Evolutionary conservation across 2,329 filamentous ascomycete species (phyloP), one percentile per base, ranked within the genome.

Genomic region (Akanthomyces muscarius): DNA sequence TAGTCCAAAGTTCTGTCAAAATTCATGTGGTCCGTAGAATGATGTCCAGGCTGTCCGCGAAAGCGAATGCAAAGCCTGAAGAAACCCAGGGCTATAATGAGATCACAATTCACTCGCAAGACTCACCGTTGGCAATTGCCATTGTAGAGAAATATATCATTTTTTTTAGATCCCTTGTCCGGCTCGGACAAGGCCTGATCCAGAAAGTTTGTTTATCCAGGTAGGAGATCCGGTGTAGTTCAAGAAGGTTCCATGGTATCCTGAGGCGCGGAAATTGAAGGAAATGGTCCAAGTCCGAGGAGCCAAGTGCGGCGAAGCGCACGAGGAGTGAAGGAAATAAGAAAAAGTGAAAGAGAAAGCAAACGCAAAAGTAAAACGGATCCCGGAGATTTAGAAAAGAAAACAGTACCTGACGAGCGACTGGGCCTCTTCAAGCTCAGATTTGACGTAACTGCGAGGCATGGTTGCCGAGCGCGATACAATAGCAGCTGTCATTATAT

Each of bases 391-490:
- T 68, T 73, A 74, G 70, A 78, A 79, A 74, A 74, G 78, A 80
- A 80, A 80, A 79, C 81, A 84, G 78, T 86, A 86, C 84, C 84
- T 86, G 78, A 82, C 79, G 73, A 84, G 80, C 71, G 81, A 83
- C 73, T 83, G 80, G 76, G 83, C 81, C 76, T 86, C 82, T 74
- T 84, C 82, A 76, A 84, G 80, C 72, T 85, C 82, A 75, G 80
- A 72, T 70, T 79, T 69, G 65, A 70, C 77, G 78, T 78, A 84
- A 36, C 8, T 36, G 75, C 78, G 78, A 73, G 82, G 77, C 82
- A 85, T 84, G 70, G 77, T 72, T 69, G 72, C 78, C 77, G 74
- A 75, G 72, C 76, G 78, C 69, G 79, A 71, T 73, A 79, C 73
- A 75, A 81, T 73, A 73, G 78, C 74, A 77, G 72, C 68, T 71